phyloP scores from a whole-genome alignment of 805 yeast species.

The Scheffersomyces lignosus region DNA sequence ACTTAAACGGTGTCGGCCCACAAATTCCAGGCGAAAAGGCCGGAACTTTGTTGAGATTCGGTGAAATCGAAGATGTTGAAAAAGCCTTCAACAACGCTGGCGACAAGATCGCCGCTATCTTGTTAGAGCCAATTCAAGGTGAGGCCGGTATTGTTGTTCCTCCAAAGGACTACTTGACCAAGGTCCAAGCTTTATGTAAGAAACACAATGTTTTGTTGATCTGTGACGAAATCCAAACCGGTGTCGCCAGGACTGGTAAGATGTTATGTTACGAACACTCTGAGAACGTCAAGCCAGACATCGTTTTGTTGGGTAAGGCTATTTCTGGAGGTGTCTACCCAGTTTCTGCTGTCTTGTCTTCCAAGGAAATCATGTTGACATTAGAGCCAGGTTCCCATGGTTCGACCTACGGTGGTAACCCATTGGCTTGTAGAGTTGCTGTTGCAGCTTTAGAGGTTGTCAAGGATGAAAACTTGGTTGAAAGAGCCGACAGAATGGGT shows the following conservation, averaged over 20 bases:
- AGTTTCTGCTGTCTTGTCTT: slow-evolving; percentile 86
- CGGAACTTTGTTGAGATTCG: slow-evolving; percentile 69
- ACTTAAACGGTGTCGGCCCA: slow-evolving; percentile 80
- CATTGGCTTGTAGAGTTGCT: slow-evolving; percentile 89
- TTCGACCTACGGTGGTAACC: slow-evolving; percentile 97
- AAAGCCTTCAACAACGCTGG: slow-evolving; percentile 80
- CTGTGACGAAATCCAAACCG: slow-evolving; percentile 97
- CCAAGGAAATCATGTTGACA: slow-evolving; percentile 85
- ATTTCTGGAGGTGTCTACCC: slow-evolving; percentile 94
- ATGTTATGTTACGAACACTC: slow-evolving; percentile 90
- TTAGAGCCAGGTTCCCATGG: slow-evolving; percentile 97
- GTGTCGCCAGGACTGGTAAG: slow-evolving; percentile 96
- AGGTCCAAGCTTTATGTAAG: slow-evolving; percentile 73
- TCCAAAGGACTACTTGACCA: slow-evolving; percentile 72
- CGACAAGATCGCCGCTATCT: slow-evolving; percentile 84
- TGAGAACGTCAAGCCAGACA: slow-evolving; percentile 76
- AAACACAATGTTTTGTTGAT: slow-evolving; percentile 84
- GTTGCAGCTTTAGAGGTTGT: slow-evolving; percentile 92
- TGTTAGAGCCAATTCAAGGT: slow-evolving; percentile 96
- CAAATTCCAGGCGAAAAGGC: slow-evolving; percentile 70
- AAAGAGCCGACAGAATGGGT: slow-evolving; percentile 75
- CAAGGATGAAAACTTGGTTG: slow-evolving; percentile 80
- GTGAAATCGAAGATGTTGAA: slow-evolving; percentile 83
- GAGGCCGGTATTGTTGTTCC: slow-evolving; percentile 98
- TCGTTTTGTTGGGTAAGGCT: slow-evolving; percentile 90